These are phyloP conservation scores for Mucor racemosus DNA, from an alignment of 371 early-diverging fungal species.

Conservation along the genomic window DNA sequence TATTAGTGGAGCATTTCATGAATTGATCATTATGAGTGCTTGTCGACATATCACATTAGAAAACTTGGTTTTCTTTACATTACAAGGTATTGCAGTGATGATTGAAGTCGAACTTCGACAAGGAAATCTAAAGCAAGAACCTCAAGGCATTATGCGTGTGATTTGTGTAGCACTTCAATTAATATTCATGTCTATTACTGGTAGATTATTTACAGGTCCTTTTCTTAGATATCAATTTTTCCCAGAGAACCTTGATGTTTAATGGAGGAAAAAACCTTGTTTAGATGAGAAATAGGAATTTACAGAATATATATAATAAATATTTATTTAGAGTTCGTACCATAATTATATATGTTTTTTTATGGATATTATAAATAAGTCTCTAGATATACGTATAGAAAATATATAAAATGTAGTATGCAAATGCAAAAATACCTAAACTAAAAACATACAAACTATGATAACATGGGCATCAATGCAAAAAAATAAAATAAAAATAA, in stretches of 20 bases:
- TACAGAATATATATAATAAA: background rate
- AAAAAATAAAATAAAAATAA: too few species aligned
- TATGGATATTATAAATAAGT: too few species aligned
- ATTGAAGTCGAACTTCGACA: slow-evolving; percentile 29
- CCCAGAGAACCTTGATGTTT: slow-evolving; percentile 1
- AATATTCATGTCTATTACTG: slow-evolving; percentile 19
- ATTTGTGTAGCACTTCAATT: slow-evolving; percentile 19
- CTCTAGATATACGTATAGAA: too few species aligned
- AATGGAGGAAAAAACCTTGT: background rate
- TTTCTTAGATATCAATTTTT: slow-evolving; percentile 30
- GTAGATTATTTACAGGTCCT: slow-evolving; percentile 29
- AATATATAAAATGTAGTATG: too few species aligned
- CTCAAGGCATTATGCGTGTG: slow-evolving; percentile 15
- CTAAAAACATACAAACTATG: too few species aligned
- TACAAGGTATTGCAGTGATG: slow-evolving; percentile 36
- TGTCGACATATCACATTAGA: slow-evolving; percentile 44
- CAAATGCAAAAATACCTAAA: too few species aligned
- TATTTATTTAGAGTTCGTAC: background rate
- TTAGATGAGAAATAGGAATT: background rate
- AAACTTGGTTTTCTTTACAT: slow-evolving; percentile 35
- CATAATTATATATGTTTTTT: background rate
- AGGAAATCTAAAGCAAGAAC: slow-evolving; percentile 24
- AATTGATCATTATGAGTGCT: slow-evolving; percentile 39
- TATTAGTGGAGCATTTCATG: slow-evolving; percentile 44
- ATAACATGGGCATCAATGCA: too few species aligned